Conservation (phyloP, 164 flowering plant genomes). For the Euptelea pleiosperma region DNA sequence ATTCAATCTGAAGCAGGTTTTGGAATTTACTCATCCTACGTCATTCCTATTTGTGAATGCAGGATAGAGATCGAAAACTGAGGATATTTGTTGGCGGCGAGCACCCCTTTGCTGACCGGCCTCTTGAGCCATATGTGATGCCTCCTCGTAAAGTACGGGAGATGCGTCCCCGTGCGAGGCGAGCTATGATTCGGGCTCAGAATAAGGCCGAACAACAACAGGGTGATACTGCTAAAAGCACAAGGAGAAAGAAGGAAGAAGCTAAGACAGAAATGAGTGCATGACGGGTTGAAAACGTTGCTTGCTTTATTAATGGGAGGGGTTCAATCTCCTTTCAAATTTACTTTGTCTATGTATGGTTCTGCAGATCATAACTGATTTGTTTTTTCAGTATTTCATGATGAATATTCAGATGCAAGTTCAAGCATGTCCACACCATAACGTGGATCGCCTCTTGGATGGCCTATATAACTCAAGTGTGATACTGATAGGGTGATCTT, state of each 20-base stretch:
- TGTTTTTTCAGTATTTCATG: too few relatives aligned
- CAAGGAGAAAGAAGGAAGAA: conserved; percentile 37
- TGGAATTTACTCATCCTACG: background rate
- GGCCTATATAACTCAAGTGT: too few relatives aligned
- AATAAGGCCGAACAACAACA: conserved; percentile 61
- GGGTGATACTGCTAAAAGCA: conserved; percentile 24
- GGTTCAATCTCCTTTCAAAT: background rate
- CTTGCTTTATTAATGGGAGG: background rate
- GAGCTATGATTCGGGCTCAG: conserved; percentile 82
- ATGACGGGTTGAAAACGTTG: conserved; percentile 6
- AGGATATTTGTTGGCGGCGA: conserved; percentile 75
- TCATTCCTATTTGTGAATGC: conserved; percentile 16
- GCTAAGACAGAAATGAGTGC: conserved; percentile 22
- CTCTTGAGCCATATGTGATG: conserved; percentile 62
- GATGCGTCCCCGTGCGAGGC: conserved; percentile 76
- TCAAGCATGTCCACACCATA: too few relatives aligned
- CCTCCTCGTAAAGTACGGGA: conserved; percentile 78
- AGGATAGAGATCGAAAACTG: conserved; percentile 85
- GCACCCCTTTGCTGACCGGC: conserved; percentile 82
- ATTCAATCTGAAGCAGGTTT: background rate
- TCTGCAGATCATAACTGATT: too few relatives aligned
- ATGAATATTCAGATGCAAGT: too few relatives aligned
- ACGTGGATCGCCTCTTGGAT: too few relatives aligned
- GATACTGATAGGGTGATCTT: too few relatives aligned
- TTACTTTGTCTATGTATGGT: too few relatives aligned